Evolutionary conservation across 768 basidiomycete genomes (phyloP), one percentile per base, ranked within the genome.

Genomic region (Leccinum uliginosum): DNA sequence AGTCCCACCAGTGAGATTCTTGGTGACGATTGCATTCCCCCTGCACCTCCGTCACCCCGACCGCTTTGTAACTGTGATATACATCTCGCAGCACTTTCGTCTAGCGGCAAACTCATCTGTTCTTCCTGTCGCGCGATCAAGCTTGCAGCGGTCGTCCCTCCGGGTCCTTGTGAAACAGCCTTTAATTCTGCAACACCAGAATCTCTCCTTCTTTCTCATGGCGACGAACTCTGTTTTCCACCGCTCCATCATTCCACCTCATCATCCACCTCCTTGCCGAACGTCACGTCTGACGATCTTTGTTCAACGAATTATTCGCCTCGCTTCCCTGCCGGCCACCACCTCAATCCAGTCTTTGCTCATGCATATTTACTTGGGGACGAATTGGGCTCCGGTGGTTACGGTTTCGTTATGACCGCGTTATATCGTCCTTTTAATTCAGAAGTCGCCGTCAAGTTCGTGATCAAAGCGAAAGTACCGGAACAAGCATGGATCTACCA

Each of bases 381-480:
- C 61, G 87, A 91, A 68, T 79, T 98, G 24, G 95, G 95, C 43
- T 85, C 86, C 10, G 95, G 95, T 45, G 94, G 94, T 17, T 98
- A 94, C 68, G 94, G 94, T 2, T 97, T 98, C 69, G 95, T 98
- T 26, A 90, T 96, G 81, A 88, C 89, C 3, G 93, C 92, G 10
- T 73, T 77, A 34, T 83, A 91, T 67, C 83, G 82, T 14, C 63
- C 61, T 29, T 78, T 81, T 47, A 78, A 78, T 0, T 71, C 76
- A 56, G 89, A 93, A 68, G 93, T 94, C 53, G 94, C 94, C 0
- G 89, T 97, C 72, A 98, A 98, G 74, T 97, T 98, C 71, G 93
- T 98, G 67, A 83, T 89, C 75, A 94, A 92, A 71, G 80, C 76
- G 51, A 81, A 83, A 59, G 78, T 86, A 1, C 81, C 81, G 0